These are phyloP conservation scores for Phialophora macrospora DNA, from an alignment of 2,329 filamentous ascomycete species.

Conservation along the genomic window DNA sequence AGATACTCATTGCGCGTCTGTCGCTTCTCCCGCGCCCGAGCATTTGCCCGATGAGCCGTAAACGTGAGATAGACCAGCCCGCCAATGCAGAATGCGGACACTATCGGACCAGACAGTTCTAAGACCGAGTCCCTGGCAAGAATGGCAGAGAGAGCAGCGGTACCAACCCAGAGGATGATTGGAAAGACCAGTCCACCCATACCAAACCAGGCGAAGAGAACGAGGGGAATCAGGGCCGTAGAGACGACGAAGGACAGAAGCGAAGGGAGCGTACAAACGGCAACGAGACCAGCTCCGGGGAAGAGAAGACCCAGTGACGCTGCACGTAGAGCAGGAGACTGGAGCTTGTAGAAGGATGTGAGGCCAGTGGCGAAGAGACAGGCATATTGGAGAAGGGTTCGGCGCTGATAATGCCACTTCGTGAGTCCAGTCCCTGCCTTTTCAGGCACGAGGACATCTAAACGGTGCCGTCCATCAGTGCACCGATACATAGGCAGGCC, in stretches of 20 bases:
- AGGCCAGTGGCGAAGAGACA: conserved; percentile 25
- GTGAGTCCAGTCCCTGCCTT: conserved; percentile 30
- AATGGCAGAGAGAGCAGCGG: conserved; percentile 21
- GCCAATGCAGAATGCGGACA: conserved; percentile 21
- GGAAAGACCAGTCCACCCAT: conserved; percentile 32
- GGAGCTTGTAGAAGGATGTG: conserved; percentile 28
- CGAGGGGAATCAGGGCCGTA: conserved; percentile 27
- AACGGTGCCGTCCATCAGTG: neutral
- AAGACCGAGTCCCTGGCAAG: conserved; percentile 27
- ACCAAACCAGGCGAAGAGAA: conserved; percentile 33
- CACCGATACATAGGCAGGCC: neutral
- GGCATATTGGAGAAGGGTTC: conserved; percentile 30
- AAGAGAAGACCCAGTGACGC: conserved; percentile 22
- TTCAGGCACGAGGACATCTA: conserved; percentile 31
- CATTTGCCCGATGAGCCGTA: conserved; percentile 12
- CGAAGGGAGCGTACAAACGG: conserved; percentile 28
- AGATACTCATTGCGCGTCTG: conserved; percentile 30
- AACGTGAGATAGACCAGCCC: conserved; percentile 25
- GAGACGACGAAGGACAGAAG: conserved; percentile 24
- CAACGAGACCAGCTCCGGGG: conserved; percentile 31
- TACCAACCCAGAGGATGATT: conserved; percentile 29
- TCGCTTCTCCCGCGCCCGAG: conserved; percentile 18
- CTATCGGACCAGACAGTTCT: conserved; percentile 16
- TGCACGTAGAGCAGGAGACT: conserved; percentile 28
- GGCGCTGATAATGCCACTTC: conserved; percentile 32